Conservation (phyloP, 2,329 filamentous ascomycete species). For the Ophiostoma quercus region DNA sequence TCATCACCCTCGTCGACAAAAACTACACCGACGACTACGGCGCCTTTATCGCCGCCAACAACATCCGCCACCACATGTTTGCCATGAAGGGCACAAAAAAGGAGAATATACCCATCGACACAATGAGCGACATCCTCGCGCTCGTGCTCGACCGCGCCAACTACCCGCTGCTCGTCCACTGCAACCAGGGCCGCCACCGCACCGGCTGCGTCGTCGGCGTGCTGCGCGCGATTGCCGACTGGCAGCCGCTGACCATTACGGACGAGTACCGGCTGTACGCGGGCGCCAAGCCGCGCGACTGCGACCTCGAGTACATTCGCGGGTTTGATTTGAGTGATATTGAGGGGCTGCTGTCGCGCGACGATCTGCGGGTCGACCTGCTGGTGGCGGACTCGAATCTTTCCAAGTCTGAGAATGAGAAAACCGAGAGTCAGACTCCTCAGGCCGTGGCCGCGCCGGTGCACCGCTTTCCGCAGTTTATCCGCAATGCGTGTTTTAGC, state of each 20-base stretch:
- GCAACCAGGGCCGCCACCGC: conserved; percentile 90
- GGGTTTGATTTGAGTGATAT: conserved; percentile 44
- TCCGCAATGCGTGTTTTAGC: conserved; percentile 42
- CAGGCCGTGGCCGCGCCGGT: conserved; percentile 17
- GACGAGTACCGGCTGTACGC: conserved; percentile 69
- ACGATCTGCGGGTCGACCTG: conserved; percentile 19
- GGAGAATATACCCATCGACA: conserved; percentile 57
- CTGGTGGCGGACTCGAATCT: background rate
- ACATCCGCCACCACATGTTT: conserved; percentile 69
- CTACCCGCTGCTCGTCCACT: conserved; percentile 80
- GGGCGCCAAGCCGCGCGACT: conserved; percentile 54
- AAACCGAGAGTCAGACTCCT: no score
- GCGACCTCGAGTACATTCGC: conserved; percentile 55
- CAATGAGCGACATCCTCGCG: conserved; percentile 66
- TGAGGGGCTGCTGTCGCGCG: conserved; percentile 31
- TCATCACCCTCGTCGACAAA: conserved; percentile 59
- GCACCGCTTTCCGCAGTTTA: conserved; percentile 36
- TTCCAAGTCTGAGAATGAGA: no score
- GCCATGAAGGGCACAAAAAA: conserved; percentile 88
- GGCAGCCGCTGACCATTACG: conserved; percentile 55
- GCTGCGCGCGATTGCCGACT: conserved; percentile 67
- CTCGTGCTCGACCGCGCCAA: conserved; percentile 67
- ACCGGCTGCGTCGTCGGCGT: conserved; percentile 85
- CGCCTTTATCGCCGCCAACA: conserved; percentile 59
- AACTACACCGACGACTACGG: conserved; percentile 51